Evolutionary conservation across 805 yeast genomes (phyloP).

Genomic region (Candida boleticola): DNA sequence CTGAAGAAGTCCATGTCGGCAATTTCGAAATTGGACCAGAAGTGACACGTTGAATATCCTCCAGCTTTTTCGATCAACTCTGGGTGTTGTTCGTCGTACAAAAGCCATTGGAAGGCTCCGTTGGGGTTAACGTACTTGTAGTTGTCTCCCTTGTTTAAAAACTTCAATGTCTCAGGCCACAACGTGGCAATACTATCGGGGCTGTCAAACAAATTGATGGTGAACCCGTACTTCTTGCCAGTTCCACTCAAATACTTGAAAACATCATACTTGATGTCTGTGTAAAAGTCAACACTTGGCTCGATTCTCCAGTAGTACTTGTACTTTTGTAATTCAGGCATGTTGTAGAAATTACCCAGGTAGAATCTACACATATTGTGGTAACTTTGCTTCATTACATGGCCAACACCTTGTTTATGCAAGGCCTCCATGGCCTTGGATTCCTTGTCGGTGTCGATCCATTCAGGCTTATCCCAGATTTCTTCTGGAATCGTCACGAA

Average conservation of each 20-base stretch:
- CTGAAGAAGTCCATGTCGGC: slow-evolving; percentile 82
- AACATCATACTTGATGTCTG: slow-evolving; percentile 72
- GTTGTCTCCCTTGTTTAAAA: slow-evolving; percentile 53
- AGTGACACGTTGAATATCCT: slow-evolving; percentile 71
- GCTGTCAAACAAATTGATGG: slow-evolving; percentile 65
- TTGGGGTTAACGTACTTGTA: slow-evolving; percentile 47
- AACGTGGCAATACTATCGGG: slow-evolving; percentile 60
- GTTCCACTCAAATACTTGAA: slow-evolving; percentile 71
- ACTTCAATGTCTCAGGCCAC: slow-evolving; percentile 70
- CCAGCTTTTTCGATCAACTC: slow-evolving; percentile 39
- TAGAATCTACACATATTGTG: slow-evolving; percentile 87
- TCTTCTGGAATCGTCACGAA: slow-evolving; percentile 41
- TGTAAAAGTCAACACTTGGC: slow-evolving; percentile 66
- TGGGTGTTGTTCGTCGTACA: slow-evolving; percentile 53
- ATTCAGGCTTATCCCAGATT: slow-evolving; percentile 59
- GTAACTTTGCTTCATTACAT: slow-evolving; percentile 61
- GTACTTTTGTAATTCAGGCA: slow-evolving; percentile 59
- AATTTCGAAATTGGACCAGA: slow-evolving; percentile 89
- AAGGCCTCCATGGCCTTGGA: slow-evolving; percentile 39
- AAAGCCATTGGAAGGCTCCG: slow-evolving; percentile 53
- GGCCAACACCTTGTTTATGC: slow-evolving; percentile 48
- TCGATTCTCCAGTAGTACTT: slow-evolving; percentile 81
- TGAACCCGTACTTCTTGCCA: slow-evolving; percentile 71
- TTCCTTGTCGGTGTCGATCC: slow-evolving; percentile 48
- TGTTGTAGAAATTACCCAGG: slow-evolving; percentile 59